A percentile compares a stretch with the other conserved stretches of the same genome.
phyloP scores from a whole-genome alignment of 2,329 filamentous ascomycete species.

The Fusarium bulbicola region DNA sequence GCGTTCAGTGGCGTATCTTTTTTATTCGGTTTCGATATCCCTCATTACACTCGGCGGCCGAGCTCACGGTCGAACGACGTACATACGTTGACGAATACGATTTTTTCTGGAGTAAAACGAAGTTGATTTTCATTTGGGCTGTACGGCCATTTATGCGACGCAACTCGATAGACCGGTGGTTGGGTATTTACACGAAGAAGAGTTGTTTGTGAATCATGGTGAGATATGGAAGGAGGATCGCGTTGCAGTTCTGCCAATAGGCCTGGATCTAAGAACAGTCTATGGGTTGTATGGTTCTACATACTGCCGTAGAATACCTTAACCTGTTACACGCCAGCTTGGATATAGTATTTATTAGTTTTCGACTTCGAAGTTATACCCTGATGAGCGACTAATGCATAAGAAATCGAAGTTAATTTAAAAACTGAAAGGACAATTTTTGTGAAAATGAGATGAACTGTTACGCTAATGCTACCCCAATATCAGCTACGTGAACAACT shows the following conservation, averaged over 20 bases:
- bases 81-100: constrained; percentile 43
- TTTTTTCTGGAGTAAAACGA: constrained; percentile 35
- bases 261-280: constrained; percentile 31
- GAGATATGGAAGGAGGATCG: constrained; percentile 15
- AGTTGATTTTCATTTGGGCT: constrained; percentile 27
- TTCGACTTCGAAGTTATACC: constrained; percentile 51
- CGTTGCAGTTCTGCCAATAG: constrained; percentile 21
- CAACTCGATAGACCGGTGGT: constrained; percentile 13
- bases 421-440: constrained; percentile 17
- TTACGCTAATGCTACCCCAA: neutral
- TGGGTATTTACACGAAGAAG: constrained; percentile 38
- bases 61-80: constrained; percentile 41
- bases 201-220: constrained; percentile 36
- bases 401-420: constrained; percentile 40
- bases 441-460: neutral
- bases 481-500: neutral
- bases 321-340: constrained; percentile 26
- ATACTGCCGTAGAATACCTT: constrained; percentile 22
- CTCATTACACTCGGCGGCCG: constrained; percentile 42
- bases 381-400: constrained; percentile 48
- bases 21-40: constrained; percentile 42
- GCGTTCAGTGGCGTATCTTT: constrained; percentile 40
- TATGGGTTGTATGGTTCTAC: constrained; percentile 35
- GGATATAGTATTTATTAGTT: constrained; percentile 47
- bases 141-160: constrained; percentile 7